These are phyloP conservation scores for Wickerhamiella shivajii DNA, from an alignment of 805 yeast species.

Conservation along the genomic window DNA sequence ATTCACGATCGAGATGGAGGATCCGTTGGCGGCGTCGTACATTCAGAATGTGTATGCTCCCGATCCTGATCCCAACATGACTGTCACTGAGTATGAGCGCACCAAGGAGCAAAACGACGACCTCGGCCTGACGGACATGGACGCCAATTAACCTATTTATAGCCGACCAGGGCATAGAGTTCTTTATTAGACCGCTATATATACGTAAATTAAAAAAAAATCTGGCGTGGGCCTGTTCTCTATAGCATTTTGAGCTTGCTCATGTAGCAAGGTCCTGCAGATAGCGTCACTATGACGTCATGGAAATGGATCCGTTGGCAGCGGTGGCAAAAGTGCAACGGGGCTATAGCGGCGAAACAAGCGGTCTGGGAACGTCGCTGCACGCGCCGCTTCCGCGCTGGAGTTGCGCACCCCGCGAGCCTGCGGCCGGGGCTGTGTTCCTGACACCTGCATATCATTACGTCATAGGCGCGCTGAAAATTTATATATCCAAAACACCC, in stretches of 20 bases:
- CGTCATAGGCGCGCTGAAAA: too few species aligned
- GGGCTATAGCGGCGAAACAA: too few species aligned
- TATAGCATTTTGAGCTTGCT: neutral
- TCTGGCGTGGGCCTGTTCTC: slow-evolving; percentile 1
- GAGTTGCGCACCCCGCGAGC: too few species aligned
- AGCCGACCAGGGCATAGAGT: neutral
- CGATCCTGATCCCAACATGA: slow-evolving; percentile 94
- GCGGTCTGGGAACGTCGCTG: too few species aligned
- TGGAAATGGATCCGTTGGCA: neutral
- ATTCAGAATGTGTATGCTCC: slow-evolving; percentile 99
- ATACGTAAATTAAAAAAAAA: neutral
- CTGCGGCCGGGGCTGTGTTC: too few species aligned
- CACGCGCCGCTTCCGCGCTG: too few species aligned
- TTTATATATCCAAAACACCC: too few species aligned
- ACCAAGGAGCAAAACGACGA: slow-evolving; percentile 81
- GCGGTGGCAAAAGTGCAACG: too few species aligned
- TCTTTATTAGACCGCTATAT: neutral
- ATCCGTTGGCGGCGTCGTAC: slow-evolving; percentile 89
- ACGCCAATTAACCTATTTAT: slow-evolving; percentile 19
- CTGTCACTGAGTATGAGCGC: slow-evolving; percentile 78
- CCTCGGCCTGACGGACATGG: slow-evolving; percentile 50
- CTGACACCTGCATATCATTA: too few species aligned
- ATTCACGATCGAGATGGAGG: slow-evolving; percentile 80
- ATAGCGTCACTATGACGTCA: neutral
- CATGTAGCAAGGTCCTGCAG: neutral